Conservation (phyloP, 805 yeast species). For the Schwanniomyces yamadae region DNA sequence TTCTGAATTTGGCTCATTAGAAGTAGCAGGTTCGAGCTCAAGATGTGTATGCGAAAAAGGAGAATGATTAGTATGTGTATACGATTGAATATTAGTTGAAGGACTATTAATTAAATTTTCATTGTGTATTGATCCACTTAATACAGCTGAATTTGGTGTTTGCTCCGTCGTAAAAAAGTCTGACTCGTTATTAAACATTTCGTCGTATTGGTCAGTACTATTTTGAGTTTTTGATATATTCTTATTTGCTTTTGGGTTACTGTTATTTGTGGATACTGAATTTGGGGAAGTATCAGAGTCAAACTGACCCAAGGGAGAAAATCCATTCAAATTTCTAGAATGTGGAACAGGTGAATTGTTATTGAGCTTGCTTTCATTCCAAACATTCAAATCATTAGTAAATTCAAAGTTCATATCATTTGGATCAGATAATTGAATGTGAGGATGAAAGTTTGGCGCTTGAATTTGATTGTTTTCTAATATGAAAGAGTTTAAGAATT, state of each 20-base stretch:
- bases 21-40: slow-evolving; percentile 6
- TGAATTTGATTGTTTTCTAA: slow-evolving; percentile 34
- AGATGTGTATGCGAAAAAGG: slow-evolving; percentile 5
- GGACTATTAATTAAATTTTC: slow-evolving; percentile 11
- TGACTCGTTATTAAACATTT: slow-evolving; percentile 21
- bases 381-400: slow-evolving; percentile 12
- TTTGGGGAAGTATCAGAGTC: slow-evolving; percentile 20
- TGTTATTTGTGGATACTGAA: slow-evolving; percentile 12
- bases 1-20: slow-evolving; percentile 7
- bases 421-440: slow-evolving; percentile 9
- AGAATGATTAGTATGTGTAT: slow-evolving; percentile 13
- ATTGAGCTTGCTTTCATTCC: slow-evolving; percentile 8
- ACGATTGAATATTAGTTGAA: slow-evolving; percentile 13
- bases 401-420: slow-evolving; percentile 7
- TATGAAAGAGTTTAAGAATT: slow-evolving; percentile 54
- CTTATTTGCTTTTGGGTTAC: slow-evolving; percentile 4
- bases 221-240: slow-evolving; percentile 5
- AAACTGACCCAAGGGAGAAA: slow-evolving; percentile 19
- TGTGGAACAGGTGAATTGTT: slow-evolving; percentile 1
- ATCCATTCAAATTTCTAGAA: neutral
- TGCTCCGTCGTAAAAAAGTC: slow-evolving; percentile 20
- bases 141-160: slow-evolving; percentile 8
- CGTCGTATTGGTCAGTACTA: slow-evolving; percentile 13
- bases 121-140: slow-evolving; percentile 4
- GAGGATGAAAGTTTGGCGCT: slow-evolving; percentile 8